Evolutionary conservation across 2,329 filamentous ascomycete species (phyloP), one percentile per base, ranked within the genome.

Genomic region (Clonostachys solani): DNA sequence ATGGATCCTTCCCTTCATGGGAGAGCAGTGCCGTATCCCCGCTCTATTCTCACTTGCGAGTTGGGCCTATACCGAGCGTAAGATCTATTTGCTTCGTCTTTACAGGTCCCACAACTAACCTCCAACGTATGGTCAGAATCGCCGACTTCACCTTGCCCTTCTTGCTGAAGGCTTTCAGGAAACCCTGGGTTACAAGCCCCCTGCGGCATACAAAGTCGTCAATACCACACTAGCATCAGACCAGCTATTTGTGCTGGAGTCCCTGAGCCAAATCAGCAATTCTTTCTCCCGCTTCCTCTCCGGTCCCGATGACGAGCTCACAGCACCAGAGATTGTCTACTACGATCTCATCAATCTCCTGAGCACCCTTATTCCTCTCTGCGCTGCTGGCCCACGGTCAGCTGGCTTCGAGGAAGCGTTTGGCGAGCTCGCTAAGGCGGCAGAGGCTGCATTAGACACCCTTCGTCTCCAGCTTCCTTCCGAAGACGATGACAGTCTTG

Each of bases 21-120:
- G 70, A 72, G 40, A 69, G 64, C 37, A 60, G 60, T 15, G 55
- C 62, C 16, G 59, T 59, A 1, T 52, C 60, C 1, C 64, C 73
- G 0, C 60, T 79, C 3, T 66, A 75, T 40, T 59, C 73, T 12
- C 61, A 69, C 2, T 60, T 81, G 6, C 62, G 70, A n/a, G 57
- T 78, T 18, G 80, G 79, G 0, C 78, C 80, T 4, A 62, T 64
- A 2, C 70, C 73, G 37, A 77, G 77, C 12, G 78, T 81, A 63
- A 44, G 71, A 60, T 2, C 8, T 37, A n/a, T 12, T 15, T 38
- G 7, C 17, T n/a, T 38, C 36, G 15, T n/a, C 36, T 12, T 18
- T 38, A 4, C 15, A 38, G 12, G 17, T n/a, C 15, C 15, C 12
- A n/a, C 17, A 7, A n/a, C 36, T 38, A n/a, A 38, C 15, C 18